Evolutionary conservation across 805 yeast species (phyloP).

Genomic region (Jamesozyma piceae): DNA sequence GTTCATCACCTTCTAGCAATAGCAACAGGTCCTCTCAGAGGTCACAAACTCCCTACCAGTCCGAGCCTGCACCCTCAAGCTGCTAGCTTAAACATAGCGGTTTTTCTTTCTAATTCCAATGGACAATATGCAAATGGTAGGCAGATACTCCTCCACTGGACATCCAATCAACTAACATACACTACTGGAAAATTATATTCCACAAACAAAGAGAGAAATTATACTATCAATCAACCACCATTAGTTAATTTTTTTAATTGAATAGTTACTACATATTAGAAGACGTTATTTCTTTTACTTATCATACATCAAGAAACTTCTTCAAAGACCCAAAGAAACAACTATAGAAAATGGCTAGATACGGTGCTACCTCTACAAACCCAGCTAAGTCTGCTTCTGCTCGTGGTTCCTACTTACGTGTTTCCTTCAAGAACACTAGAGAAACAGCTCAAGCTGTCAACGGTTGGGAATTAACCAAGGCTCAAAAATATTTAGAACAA

Average conservation of each 20-base stretch:
- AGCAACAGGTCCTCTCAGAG: no score
- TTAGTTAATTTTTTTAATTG: neutral
- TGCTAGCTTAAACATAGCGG: no score
- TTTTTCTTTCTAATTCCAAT: no score
- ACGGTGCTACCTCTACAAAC: slow-evolving; percentile 98
- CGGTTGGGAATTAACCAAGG: slow-evolving; percentile 96
- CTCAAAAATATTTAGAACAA: slow-evolving; percentile 90
- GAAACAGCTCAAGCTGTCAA: slow-evolving; percentile 97
- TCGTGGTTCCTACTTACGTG: slow-evolving; percentile 98
- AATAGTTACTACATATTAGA: neutral
- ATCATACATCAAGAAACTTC: neutral
- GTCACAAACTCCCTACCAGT: no score
- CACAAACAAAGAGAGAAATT: neutral
- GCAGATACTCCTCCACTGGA: no score
- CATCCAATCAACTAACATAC: no score
- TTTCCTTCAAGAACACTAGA: slow-evolving; percentile 99
- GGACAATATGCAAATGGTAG: no score
- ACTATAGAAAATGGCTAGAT: slow-evolving; percentile 75
- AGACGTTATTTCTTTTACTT: neutral
- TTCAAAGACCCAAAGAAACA: neutral
- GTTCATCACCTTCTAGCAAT: no score
- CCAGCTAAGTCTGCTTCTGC: slow-evolving; percentile 99
- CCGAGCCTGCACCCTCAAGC: no score
- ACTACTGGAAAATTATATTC: neutral
- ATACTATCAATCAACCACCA: neutral